Evolutionary conservation across 495 filamentous ascomycete genomes (phyloP).

Genomic region (Emericellopsis terricola): DNA sequence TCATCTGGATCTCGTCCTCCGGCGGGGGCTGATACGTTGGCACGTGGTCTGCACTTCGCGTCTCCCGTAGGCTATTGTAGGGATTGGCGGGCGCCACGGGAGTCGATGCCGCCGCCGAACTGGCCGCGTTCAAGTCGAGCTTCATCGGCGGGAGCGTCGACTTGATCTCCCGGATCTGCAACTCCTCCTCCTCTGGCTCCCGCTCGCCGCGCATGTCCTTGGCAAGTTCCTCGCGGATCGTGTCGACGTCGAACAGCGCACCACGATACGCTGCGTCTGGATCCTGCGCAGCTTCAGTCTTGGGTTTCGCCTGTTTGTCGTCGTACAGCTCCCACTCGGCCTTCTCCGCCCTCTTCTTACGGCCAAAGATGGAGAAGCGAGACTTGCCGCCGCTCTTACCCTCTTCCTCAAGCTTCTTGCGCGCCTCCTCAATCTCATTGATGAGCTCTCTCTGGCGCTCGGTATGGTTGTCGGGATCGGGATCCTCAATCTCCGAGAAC

Average conservation of each 20-base stretch:
- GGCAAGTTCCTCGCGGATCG: slow-evolving; percentile 72
- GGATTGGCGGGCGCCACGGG: slow-evolving; percentile 1
- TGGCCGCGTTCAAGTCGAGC: slow-evolving; percentile 35
- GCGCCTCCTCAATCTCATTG: slow-evolving; percentile 87
- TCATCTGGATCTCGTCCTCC: slow-evolving; percentile 40
- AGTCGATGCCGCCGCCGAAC: slow-evolving; percentile 4
- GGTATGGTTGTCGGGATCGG: slow-evolving; percentile 83
- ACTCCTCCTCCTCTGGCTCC: slow-evolving; percentile 55
- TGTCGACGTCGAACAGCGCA: slow-evolving; percentile 91
- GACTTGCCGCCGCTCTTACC: slow-evolving; percentile 21
- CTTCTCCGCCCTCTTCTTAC: slow-evolving; percentile 58
- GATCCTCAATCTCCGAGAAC: slow-evolving; percentile 93
- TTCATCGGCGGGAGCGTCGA: slow-evolving; percentile 84
- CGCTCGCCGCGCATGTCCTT: slow-evolving; percentile 39
- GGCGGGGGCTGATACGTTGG: slow-evolving; percentile 14
- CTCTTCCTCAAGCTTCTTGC: slow-evolving; percentile 61
- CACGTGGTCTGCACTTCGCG: slow-evolving; percentile 27
- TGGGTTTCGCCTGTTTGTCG: slow-evolving; percentile 15
- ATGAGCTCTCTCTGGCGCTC: slow-evolving; percentile 85
- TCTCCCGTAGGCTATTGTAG: slow-evolving; percentile 18
- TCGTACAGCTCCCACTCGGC: slow-evolving; percentile 96
- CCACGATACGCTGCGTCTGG: slow-evolving; percentile 28
- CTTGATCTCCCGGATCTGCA: slow-evolving; percentile 67
- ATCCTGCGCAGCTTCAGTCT: slow-evolving; percentile 18
- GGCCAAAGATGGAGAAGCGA: slow-evolving; percentile 59